Percentiles rank a stretch among this genome's conserved stretches.
These are phyloP conservation scores for Hibiscus trionum DNA, from an alignment of 345 rosid genomes.

Conservation along the genomic window DNA sequence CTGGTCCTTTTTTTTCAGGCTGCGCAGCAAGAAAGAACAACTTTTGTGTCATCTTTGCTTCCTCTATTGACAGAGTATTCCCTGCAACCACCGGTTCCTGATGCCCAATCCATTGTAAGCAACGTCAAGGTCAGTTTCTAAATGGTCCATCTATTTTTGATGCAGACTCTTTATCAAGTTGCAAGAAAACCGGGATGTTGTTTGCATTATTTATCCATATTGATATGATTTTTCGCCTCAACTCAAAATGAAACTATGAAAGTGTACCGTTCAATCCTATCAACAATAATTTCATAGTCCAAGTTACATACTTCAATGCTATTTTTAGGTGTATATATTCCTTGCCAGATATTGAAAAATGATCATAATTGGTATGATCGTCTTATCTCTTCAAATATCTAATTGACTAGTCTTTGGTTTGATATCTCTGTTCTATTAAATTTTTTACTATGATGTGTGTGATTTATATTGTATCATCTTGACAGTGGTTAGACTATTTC, in stretches of 20 bases:
- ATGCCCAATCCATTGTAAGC: slow-evolving; percentile 94
- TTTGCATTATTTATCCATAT: neutral
- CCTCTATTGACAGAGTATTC: slow-evolving; percentile 87
- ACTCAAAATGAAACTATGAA: neutral
- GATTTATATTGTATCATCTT: neutral
- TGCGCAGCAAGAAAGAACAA: slow-evolving; percentile 88
- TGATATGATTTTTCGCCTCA: neutral
- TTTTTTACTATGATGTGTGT: neutral
- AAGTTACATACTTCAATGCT: neutral
- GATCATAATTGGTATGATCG: neutral
- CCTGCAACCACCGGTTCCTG: slow-evolving; percentile 73
- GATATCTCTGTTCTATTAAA: neutral
- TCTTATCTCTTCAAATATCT: neutral
- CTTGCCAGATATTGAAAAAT: neutral
- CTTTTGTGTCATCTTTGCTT: slow-evolving; percentile 75
- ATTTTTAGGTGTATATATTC: neutral
- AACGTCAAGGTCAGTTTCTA: slow-evolving; percentile 66
- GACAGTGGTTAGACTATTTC: neutral
- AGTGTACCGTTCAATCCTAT: neutral
- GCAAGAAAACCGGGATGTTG: neutral
- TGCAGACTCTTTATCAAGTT: neutral
- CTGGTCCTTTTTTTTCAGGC: slow-evolving; percentile 44
- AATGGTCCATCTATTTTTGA: neutral
- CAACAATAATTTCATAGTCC: neutral
- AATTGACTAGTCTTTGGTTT: neutral